phyloP scores from a whole-genome alignment of 352 stramenopile species.

The Phytophthora macrochlamydospora region DNA sequence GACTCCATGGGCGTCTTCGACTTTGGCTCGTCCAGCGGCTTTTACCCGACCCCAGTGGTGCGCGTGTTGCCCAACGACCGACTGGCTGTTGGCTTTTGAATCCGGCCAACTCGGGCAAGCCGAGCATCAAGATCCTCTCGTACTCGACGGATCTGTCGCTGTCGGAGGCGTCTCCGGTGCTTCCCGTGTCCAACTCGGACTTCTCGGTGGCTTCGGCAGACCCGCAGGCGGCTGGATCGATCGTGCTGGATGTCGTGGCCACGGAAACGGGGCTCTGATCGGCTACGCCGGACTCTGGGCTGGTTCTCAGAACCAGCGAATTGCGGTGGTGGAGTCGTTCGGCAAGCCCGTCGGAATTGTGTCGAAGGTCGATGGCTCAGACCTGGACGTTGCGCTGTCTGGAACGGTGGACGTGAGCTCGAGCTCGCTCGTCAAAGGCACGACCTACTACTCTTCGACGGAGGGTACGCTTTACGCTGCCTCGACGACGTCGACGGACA shows the following conservation, averaged over 20 bases:
- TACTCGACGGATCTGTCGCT: conserved; percentile 65
- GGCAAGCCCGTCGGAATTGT: conserved; percentile 78
- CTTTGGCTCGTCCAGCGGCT: conserved; percentile 68
- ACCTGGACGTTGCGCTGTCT: conserved; percentile 64
- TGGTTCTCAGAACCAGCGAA: conserved; percentile 62
- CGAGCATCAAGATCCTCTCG: conserved; percentile 78
- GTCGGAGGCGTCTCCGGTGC: conserved; percentile 49
- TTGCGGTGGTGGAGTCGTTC: conserved; percentile 73
- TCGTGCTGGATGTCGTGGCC: conserved; percentile 67
- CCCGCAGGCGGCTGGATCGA: conserved; percentile 50
- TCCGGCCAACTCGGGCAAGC: conserved; percentile 71
- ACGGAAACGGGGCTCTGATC: conserved; percentile 55
- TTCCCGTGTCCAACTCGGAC: conserved; percentile 76
- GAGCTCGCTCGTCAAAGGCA: conserved; percentile 46
- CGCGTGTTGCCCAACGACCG: conserved; percentile 56
- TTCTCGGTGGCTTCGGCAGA: conserved; percentile 63
- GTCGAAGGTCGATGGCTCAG: conserved; percentile 54
- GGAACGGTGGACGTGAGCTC: conserved; percentile 57
- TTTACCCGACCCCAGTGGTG: conserved; percentile 73
- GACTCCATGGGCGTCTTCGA: conserved; percentile 66
- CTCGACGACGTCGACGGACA: conserved; percentile 49
- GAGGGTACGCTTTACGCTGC: conserved; percentile 63
- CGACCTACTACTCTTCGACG: conserved; percentile 72
- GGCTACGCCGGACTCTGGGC: conserved; percentile 66
- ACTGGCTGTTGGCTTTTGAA: conserved; percentile 77